Percentiles rank a stretch among this genome's conserved stretches.
These are phyloP conservation scores for Neurospora sp. DNA, from an alignment of 495 filamentous ascomycete species.

Conservation along the genomic window DNA sequence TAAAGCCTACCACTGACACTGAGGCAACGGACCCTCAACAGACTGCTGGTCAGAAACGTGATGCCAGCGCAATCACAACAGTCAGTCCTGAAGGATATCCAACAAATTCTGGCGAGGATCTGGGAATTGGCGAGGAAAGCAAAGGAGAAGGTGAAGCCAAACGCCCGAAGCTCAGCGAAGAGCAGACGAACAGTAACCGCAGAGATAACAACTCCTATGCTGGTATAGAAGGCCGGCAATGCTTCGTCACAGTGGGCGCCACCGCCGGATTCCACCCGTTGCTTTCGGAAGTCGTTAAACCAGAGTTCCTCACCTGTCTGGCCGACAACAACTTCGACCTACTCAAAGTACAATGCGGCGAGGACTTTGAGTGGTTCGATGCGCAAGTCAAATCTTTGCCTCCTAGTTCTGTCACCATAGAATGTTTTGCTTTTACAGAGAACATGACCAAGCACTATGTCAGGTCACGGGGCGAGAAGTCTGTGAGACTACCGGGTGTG, in stretches of 20 bases:
- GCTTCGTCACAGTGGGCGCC: conserved; percentile 82
- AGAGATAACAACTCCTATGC: not conserved
- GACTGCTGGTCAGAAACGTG: not conserved
- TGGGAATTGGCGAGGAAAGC: not conserved
- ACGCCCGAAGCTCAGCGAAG: not conserved
- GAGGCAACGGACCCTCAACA: not conserved
- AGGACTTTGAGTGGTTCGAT: conserved; percentile 28
- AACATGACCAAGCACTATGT: conserved; percentile 46
- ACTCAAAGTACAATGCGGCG: conserved; percentile 69
- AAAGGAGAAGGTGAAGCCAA: not conserved
- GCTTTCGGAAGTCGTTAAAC: conserved; percentile 51
- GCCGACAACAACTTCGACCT: conserved; percentile 46
- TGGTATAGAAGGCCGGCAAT: conserved; percentile 3
- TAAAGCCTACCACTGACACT: not conserved
- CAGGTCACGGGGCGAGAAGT: conserved; percentile 18
- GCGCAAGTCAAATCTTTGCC: conserved; percentile 8
- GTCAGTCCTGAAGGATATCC: not conserved
- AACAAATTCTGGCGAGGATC: not conserved
- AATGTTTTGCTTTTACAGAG: conserved; percentile 55
- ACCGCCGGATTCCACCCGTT: conserved; percentile 74
- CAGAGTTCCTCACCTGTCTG: conserved; percentile 50
- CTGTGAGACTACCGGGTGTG: conserved; percentile 40
- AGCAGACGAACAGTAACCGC: no score
- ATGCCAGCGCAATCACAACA: not conserved
- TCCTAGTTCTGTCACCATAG: conserved; percentile 34